Percentiles rank a stretch among this genome's conserved stretches.
These are phyloP conservation scores for Aspergillus clavatus DNA, from an alignment of 2,329 filamentous ascomycete species.

Conservation along the genomic window DNA sequence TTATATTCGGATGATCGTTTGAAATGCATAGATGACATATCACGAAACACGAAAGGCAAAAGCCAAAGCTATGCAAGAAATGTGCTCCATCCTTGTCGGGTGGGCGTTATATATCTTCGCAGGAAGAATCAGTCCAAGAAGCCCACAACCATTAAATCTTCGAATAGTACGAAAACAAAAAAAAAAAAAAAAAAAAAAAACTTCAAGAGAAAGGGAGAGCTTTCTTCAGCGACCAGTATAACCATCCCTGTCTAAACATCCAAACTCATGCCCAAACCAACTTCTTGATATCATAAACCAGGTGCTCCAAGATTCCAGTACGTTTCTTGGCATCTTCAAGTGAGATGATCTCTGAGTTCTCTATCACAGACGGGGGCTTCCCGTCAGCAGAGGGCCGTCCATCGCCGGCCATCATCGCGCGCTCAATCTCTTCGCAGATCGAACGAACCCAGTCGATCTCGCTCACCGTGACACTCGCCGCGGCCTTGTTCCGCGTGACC, in stretches of 20 bases:
- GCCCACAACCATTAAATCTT: too few species aligned
- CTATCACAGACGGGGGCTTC: conserved; percentile 35
- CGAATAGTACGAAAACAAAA: too few species aligned
- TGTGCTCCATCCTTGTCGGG: too few species aligned
- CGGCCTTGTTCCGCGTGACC: conserved; percentile 16
- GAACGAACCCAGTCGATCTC: conserved; percentile 54
- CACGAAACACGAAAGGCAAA: too few species aligned
- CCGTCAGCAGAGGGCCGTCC: conserved; percentile 30
- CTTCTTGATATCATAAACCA: conserved; percentile 88
- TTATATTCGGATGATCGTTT: too few species aligned
- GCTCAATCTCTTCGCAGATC: conserved; percentile 72
- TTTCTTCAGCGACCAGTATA: too few species aligned
- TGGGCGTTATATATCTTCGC: background rate
- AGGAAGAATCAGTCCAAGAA: background rate
- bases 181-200: too few species aligned
- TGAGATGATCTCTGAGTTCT: conserved; percentile 70
- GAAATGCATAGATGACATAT: too few species aligned
- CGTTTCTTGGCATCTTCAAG: conserved; percentile 79
- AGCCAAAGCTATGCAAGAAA: too few species aligned
- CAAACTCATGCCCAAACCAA: conserved; percentile 68
- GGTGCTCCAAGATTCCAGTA: conserved; percentile 78
- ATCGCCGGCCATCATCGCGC: conserved; percentile 53
- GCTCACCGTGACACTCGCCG: conserved; percentile 26
- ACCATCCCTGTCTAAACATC: background rate
- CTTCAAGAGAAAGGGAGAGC: too few species aligned